Evolutionary conservation across 2,329 filamentous ascomycete species (phyloP), one percentile per base, ranked within the genome.

Genomic region (Grosmannia clavigera): DNA sequence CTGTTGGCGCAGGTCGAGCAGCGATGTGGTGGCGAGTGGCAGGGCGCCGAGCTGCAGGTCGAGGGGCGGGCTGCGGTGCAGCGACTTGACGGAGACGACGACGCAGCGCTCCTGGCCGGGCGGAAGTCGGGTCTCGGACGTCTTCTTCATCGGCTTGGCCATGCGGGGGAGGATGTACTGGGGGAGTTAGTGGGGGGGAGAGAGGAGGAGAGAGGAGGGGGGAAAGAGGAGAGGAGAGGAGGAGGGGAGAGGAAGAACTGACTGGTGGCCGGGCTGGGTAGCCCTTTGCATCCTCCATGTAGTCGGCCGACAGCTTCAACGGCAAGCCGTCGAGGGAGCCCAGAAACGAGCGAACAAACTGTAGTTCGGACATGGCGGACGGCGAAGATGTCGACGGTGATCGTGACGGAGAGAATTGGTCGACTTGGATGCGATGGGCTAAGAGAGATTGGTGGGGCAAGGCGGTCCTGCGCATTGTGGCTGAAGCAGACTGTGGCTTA

Each of bases 291-390:
- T 96, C 90, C 73, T 92, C 89, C 72, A 95, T 85, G 83, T 96
- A 88, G 72, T 97, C 90, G 65, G 88, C 78, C n/a, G 87, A 84
- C 64, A 97, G 82, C 77, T 92, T 95, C 67, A 85, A 73, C 9
- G 91, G 87, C 57, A 86, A 85, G 62, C 84, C 82, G 74, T 95
- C 90, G 64, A 97, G 82, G 27, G 84, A 81, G 58, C 85, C 78
- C 66, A 99, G 84, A 73, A 95, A 96, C 38, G 83, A 80, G 74
- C 88, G 90, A 67, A 90, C 87, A 72, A 96, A 97, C 57, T 84
- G 77, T 62, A 92, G 74, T 80, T 96, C 92, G n/a, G 87, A 80
- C 87, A 92, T 92, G 65, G 67, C 78, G 66, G 62, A 16, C 7
- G 54, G 64, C 55, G 29, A n/a, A 3, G 27, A 22, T 35, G 55